Base-by-base conservation (phyloP, 148 eudicot genomes). In the Rheum nobile region DNA sequence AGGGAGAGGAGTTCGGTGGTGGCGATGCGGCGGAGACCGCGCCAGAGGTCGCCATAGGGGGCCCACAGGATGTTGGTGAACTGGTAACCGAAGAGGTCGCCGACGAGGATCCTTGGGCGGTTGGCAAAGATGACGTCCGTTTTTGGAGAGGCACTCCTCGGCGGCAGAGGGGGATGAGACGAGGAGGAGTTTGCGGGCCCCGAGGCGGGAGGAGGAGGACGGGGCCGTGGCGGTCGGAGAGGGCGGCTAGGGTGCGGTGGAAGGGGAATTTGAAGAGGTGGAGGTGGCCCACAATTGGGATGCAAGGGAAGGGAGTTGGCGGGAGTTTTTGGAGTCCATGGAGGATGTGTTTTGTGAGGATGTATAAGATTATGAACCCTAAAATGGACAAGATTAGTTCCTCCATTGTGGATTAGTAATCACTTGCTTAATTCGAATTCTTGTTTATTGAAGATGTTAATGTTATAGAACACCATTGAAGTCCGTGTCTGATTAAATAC, bases 201-300 rank as follows among this genome's bases (percentile, higher is more conserved):
- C n/a, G n/a, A n/a, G n/a, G n/a, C n/a, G n/a, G n/a, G n/a, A n/a
- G n/a, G n/a, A n/a, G n/a, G n/a, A n/a, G n/a, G n/a, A n/a, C n/a
- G n/a, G n/a, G n/a, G n/a, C n/a, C n/a, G n/a, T n/a, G n/a, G n/a
- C n/a, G n/a, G n/a, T n/a, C n/a, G n/a, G n/a, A n/a, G n/a, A n/a
- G n/a, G n/a, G n/a, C n/a, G n/a, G n/a, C n/a, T n/a, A n/a, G n/a
- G n/a, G n/a, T n/a, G n/a, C n/a, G n/a, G n/a, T n/a, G n/a, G n/a
- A n/a, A n/a, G n/a, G n/a, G n/a, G n/a, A n/a, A n/a, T n/a, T n/a
- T n/a, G n/a, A n/a, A n/a, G 71, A 88, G 89, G 78, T 81, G 55
- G 39, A 86, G 82, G 44, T 86, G 89, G 78, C 89, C 89, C 6
- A 88, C 13, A 5, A 88, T 13, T 29, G 89, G 92, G 4, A 88